Evolutionary conservation across 169 alveolate genomes (phyloP).

Genomic region (Babesia gibsoni): DNA sequence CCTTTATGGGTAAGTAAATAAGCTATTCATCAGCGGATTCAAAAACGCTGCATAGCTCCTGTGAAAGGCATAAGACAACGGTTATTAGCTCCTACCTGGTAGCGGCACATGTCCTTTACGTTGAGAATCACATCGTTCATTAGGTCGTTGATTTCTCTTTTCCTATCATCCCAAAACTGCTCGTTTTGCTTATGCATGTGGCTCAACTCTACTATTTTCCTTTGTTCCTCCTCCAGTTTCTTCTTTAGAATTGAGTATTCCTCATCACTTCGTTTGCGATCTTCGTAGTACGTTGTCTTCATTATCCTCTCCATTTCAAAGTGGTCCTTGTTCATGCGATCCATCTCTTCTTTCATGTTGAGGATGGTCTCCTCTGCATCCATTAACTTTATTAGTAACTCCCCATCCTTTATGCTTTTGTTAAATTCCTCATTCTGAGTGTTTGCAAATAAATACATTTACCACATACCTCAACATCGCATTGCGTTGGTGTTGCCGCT

Average conservation of each 20-base stretch:
- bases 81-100: not conserved
- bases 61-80: not conserved
- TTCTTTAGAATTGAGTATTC: constrained; percentile 13
- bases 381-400: constrained; percentile 22
- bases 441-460: too few relatives aligned
- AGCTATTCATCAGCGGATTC: not conserved
- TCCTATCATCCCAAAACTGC: constrained; percentile 40
- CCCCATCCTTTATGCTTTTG: too few relatives aligned
- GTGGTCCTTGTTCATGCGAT: constrained; percentile 29
- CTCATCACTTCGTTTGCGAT: constrained; percentile 1
- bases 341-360: constrained; percentile 15
- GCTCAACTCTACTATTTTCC: constrained; percentile 12
- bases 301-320: constrained; percentile 45
- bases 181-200: not conserved
- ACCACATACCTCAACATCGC: too few relatives aligned
- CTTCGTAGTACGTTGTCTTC: constrained; percentile 51
- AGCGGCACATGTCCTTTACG: constrained; percentile 44
- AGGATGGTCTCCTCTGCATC: constrained; percentile 40
- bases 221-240: constrained; percentile 20
- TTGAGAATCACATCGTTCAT: constrained; percentile 54
- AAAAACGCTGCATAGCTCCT: constrained; percentile 25
- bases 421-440: too few relatives aligned
- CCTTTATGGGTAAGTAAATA: not conserved
- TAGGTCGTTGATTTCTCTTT: constrained; percentile 30
- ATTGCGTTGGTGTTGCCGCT: too few relatives aligned